Percentiles rank a stretch among this genome's conserved stretches.
phyloP scores from a whole-genome alignment of 345 rosid species.

The Eucalyptus albens region DNA sequence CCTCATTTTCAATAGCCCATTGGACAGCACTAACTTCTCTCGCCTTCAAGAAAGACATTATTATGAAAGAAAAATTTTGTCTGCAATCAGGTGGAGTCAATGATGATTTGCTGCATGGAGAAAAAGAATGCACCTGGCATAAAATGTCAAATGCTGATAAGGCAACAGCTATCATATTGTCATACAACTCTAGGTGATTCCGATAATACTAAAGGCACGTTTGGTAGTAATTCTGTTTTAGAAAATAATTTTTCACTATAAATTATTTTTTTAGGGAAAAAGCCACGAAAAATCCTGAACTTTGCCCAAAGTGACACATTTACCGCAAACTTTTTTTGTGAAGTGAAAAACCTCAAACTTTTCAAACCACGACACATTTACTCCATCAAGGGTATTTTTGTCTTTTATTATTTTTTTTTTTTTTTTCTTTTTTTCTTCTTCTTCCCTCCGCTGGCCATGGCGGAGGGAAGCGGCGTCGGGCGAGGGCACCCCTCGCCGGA shows the following conservation, averaged over 20 bases:
- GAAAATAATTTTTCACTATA: fast-evolving
- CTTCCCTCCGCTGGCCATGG: too few species aligned
- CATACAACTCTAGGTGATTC: not conserved
- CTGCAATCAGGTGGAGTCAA: not conserved
- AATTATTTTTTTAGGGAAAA: too few species aligned
- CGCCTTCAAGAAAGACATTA: not conserved
- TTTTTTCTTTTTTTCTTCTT: too few species aligned
- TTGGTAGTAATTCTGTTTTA: too few species aligned
- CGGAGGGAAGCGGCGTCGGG: too few species aligned
- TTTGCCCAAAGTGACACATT: too few species aligned
- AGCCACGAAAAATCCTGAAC: fast-evolving
- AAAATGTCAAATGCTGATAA: not conserved
- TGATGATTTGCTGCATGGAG: not conserved
- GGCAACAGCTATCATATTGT: not conserved
- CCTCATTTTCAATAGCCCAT: not conserved
- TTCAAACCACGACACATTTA: too few species aligned
- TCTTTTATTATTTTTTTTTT: too few species aligned
- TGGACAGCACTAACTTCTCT: not conserved
- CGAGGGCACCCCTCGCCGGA: fast-evolving
- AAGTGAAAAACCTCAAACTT: fast-evolving
- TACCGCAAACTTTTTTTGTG: too few species aligned
- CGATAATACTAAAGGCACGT: not conserved
- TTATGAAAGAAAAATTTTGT: not conserved
- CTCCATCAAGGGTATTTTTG: fast-evolving
- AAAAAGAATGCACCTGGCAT: not conserved